These are phyloP conservation scores for Lojkania enalia DNA, from an alignment of 2,329 filamentous ascomycete species.

Conservation along the genomic window DNA sequence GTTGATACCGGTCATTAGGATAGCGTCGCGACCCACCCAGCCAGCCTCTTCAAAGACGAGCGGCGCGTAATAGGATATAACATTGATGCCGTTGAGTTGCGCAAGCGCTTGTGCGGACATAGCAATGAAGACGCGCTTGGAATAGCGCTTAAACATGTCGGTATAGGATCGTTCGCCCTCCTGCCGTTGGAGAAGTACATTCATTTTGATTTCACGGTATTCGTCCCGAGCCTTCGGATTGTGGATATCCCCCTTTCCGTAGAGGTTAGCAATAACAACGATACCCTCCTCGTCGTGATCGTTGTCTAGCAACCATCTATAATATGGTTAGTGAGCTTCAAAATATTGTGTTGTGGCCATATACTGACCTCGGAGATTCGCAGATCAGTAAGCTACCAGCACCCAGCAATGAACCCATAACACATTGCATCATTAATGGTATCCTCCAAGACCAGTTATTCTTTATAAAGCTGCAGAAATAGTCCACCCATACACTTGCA, in stretches of 20 bases:
- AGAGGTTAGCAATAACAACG: slow-evolving; percentile 95
- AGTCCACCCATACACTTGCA: slow-evolving; percentile 97
- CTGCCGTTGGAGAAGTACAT: slow-evolving; percentile 87
- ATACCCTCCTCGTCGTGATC: slow-evolving; percentile 98
- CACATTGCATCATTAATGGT: slow-evolving; percentile 86
- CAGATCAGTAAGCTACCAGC: slow-evolving; percentile 90
- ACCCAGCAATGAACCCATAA: slow-evolving; percentile 87
- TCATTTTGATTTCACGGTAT: slow-evolving; percentile 99
- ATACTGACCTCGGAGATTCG: slow-evolving; percentile 81
- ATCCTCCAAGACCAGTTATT: slow-evolving; percentile 87
- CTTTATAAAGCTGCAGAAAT: slow-evolving; percentile 89
- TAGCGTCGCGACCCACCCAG: slow-evolving; percentile 87
- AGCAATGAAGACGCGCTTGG: slow-evolving; percentile 91
- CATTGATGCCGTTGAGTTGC: slow-evolving; percentile 98
- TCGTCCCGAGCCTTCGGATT: slow-evolving; percentile 90
- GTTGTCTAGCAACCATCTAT: slow-evolving; percentile 93
- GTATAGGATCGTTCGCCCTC: slow-evolving; percentile 89
- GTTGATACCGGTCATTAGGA: slow-evolving; percentile 97
- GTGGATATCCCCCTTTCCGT: slow-evolving; percentile 93
- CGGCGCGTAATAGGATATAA: slow-evolving; percentile 98
- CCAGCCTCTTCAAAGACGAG: slow-evolving; percentile 95
- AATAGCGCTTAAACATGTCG: slow-evolving; percentile 95
- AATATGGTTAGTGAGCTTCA: slow-evolving; percentile 24
- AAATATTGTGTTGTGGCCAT: neutral
- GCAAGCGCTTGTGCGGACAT: slow-evolving; percentile 97